Percentiles rank a stretch among this genome's conserved stretches.
These are phyloP conservation scores for Helotiales sp. DNA, from an alignment of 2,329 filamentous ascomycete genomes.

Conservation along the genomic window DNA sequence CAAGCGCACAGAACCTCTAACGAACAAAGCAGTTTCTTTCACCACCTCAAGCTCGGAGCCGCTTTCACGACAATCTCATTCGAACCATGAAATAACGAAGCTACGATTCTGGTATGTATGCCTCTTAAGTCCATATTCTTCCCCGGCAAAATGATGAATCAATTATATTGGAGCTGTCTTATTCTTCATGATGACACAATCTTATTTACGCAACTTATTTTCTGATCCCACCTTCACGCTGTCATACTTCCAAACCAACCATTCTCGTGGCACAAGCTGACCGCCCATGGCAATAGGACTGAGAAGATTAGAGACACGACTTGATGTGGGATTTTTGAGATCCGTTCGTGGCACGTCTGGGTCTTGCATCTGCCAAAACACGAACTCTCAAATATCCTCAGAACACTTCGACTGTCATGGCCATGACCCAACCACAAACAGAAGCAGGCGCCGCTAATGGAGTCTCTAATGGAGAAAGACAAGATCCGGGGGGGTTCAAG, in stretches of 20 bases:
- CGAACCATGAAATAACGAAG: constrained; percentile 6
- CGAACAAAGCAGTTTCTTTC: background rate
- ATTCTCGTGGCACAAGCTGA: constrained; percentile 6
- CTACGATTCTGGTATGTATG: constrained; percentile 18
- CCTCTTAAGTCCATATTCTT: background rate
- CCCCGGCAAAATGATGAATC: constrained; percentile 27
- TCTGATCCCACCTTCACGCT: constrained; percentile 23
- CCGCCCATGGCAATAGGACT: background rate
- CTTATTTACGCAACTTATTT: constrained; percentile 33
- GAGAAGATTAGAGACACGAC: background rate
- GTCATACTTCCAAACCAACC: constrained; percentile 1
- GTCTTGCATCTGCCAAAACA: constrained; percentile 7
- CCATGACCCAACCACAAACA: constrained; percentile 26
- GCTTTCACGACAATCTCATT: background rate
- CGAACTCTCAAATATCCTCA: constrained; percentile 13
- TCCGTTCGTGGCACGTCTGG: constrained; percentile 1
- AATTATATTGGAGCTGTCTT: constrained; percentile 40
- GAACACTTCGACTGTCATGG: constrained; percentile 6
- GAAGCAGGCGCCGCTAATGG: constrained; percentile 19
- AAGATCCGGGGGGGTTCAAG: constrained; percentile 62
- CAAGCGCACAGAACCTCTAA: background rate
- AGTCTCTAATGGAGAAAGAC: constrained; percentile 23
- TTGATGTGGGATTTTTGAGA: constrained; percentile 1
- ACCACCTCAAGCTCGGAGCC: background rate
- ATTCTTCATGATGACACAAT: constrained; percentile 34